Percentiles rank a stretch among this genome's conserved stretches.
Conservation (phyloP, 164 flowering plant species). For the Protea cynaroides region DNA sequence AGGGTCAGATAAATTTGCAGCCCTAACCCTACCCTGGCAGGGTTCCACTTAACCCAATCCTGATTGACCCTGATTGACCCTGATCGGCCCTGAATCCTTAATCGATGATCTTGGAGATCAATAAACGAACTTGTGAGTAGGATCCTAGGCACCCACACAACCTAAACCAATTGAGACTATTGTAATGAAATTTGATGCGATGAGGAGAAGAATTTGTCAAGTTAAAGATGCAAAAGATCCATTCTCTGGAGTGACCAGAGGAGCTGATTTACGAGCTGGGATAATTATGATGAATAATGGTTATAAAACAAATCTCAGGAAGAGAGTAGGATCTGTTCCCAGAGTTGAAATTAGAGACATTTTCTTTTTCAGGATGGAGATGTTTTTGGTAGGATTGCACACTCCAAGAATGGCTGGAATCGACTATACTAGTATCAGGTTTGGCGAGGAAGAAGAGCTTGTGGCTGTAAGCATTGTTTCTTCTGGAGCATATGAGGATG, state of each 20-base stretch:
- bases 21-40: too few relatives aligned
- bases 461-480: slow-evolving; percentile 55
- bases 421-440: slow-evolving; percentile 35
- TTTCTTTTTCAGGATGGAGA: slow-evolving; percentile 46
- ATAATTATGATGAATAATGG: slow-evolving; percentile 31
- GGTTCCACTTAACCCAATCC: too few relatives aligned
- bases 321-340: slow-evolving; percentile 43
- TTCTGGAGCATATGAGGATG: slow-evolving; percentile 49
- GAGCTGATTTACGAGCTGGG: slow-evolving; percentile 40
- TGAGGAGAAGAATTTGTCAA: slow-evolving; percentile 32
- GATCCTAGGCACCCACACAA: too few relatives aligned
- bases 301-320: slow-evolving; percentile 32
- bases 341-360: slow-evolving; percentile 59
- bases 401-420: slow-evolving; percentile 52
- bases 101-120: too few relatives aligned
- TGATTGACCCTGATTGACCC: too few relatives aligned
- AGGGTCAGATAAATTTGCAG: too few relatives aligned
- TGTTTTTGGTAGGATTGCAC: slow-evolving; percentile 53
- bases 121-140: too few relatives aligned
- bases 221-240: slow-evolving; percentile 28
- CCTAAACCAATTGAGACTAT: too few relatives aligned
- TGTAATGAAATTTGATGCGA: slow-evolving; percentile 30
- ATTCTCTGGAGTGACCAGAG: slow-evolving; percentile 16
- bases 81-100: too few relatives aligned
- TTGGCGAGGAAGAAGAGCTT: slow-evolving; percentile 31